Evolutionary conservation across 257 asterid genomes (phyloP).

Genomic region (Anisodus acutangulus): DNA sequence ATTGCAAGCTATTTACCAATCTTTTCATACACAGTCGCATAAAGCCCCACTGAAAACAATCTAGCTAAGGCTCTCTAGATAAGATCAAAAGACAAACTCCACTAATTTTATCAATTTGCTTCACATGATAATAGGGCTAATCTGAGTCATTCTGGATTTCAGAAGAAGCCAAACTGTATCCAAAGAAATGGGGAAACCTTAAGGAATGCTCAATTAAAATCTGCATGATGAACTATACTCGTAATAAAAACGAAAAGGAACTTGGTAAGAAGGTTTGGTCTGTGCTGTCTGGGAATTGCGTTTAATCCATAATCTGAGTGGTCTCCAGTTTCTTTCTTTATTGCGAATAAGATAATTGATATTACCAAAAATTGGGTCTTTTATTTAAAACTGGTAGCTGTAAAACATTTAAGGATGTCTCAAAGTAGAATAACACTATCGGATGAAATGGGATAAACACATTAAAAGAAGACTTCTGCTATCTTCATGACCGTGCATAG

Average conservation of each 20-base stretch:
- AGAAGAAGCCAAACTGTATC: constrained; percentile 18
- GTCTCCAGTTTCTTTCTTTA: not conserved
- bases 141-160: constrained; percentile 17
- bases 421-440: not conserved
- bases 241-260: not conserved
- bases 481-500: not conserved
- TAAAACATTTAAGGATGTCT: constrained; percentile 1
- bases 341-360: not conserved
- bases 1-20: not conserved
- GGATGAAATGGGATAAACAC: not conserved
- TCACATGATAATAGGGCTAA: constrained; percentile 19
- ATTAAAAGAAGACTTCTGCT: not conserved
- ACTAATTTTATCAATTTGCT: not conserved
- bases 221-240: not conserved
- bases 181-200: not conserved
- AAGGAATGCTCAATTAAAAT: not conserved
- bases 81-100: constrained; percentile 8
- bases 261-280: not conserved
- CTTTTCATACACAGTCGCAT: not conserved
- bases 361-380: not conserved
- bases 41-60: not conserved
- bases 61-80: not conserved
- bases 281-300: not conserved
- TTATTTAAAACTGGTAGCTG: no score
- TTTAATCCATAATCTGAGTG: constrained; percentile 8